A percentile compares a stretch with the other conserved stretches of the same genome.
These are phyloP conservation scores for Penicillium psychrofluorescens DNA, from an alignment of 495 filamentous ascomycete genomes.

Conservation along the genomic window DNA sequence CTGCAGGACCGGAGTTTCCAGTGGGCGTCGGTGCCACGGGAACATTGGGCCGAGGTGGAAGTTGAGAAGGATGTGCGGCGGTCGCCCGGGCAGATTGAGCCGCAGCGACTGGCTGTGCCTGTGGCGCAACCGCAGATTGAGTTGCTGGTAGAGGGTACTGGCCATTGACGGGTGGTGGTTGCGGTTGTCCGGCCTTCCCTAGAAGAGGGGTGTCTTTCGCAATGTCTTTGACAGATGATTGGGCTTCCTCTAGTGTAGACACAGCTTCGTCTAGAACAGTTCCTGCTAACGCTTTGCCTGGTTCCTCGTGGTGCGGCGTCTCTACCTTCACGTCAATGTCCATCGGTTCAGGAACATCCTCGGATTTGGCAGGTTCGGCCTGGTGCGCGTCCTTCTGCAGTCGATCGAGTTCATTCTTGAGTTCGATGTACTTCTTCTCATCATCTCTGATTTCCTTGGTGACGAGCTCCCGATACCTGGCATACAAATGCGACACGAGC, in stretches of 20 bases:
- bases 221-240: background rate
- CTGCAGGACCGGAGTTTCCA: constrained; percentile 10
- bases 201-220: no score
- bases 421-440: constrained; percentile 57
- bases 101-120: constrained; percentile 11
- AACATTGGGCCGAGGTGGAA: constrained; percentile 13
- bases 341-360: constrained; percentile 25
- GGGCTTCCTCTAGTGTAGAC: background rate
- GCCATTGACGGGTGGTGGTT: constrained; percentile 24
- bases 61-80: constrained; percentile 19
- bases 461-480: constrained; percentile 60
- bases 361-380: constrained; percentile 12
- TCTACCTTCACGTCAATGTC: constrained; percentile 27
- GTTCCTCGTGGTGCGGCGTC: constrained; percentile 6
- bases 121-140: constrained; percentile 27
- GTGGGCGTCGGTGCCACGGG: constrained; percentile 8
- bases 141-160: constrained; percentile 22
- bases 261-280: background rate
- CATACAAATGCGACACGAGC: constrained; percentile 65
- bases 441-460: constrained; percentile 65
- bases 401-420: constrained; percentile 60
- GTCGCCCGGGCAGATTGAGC: constrained; percentile 4
- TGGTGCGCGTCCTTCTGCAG: constrained; percentile 56
- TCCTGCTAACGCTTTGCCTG: constrained; percentile 1
- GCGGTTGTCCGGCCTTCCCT: constrained; percentile 20